Percentiles rank a stretch among this genome's conserved stretches.
Conservation (phyloP, 176 grass and related monocot genomes). For the Avena insularis region DNA sequence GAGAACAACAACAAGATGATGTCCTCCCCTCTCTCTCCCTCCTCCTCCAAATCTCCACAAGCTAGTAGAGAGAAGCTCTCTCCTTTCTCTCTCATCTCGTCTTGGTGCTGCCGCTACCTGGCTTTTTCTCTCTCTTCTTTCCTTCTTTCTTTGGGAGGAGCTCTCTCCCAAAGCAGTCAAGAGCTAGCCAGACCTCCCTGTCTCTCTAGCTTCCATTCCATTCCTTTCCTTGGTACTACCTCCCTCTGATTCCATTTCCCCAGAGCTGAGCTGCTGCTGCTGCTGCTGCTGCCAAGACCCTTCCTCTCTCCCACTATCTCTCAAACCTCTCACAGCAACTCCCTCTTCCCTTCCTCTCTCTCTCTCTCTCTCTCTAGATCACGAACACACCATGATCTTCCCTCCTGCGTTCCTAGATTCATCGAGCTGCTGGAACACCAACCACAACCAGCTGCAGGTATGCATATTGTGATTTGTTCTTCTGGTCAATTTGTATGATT, state of each 20-base stretch:
- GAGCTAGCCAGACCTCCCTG: constrained; percentile 39
- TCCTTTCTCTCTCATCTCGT: neutral
- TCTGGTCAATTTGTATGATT: neutral
- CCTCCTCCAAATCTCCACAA: constrained; percentile 16
- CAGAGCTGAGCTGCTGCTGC: constrained; percentile 16
- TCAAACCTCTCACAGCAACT: neutral
- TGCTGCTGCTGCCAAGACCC: constrained; percentile 38
- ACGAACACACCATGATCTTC: constrained; percentile 49
- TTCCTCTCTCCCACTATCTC: constrained; percentile 44
- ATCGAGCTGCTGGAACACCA: constrained; percentile 53
- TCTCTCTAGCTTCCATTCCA: constrained; percentile 33
- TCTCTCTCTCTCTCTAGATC: constrained; percentile 18
- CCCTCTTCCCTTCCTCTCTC: neutral
- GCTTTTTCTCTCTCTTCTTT: constrained; percentile 31
- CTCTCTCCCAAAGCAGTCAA: constrained; percentile 33
- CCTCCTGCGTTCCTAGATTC: constrained; percentile 54
- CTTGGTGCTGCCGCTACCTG: constrained; percentile 9
- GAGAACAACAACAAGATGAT: constrained; percentile 1
- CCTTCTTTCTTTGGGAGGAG: constrained; percentile 16
- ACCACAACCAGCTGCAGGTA: constrained; percentile 53
- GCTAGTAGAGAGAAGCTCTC: neutral
- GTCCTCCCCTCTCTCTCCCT: neutral
- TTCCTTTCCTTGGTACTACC: neutral
- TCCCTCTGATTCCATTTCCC: constrained; percentile 19
- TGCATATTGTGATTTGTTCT: constrained; percentile 8